Evolutionary conservation across 225 moss, liverwort and hornwort species (phyloP).

Genomic region (Anthoceros angustus): DNA sequence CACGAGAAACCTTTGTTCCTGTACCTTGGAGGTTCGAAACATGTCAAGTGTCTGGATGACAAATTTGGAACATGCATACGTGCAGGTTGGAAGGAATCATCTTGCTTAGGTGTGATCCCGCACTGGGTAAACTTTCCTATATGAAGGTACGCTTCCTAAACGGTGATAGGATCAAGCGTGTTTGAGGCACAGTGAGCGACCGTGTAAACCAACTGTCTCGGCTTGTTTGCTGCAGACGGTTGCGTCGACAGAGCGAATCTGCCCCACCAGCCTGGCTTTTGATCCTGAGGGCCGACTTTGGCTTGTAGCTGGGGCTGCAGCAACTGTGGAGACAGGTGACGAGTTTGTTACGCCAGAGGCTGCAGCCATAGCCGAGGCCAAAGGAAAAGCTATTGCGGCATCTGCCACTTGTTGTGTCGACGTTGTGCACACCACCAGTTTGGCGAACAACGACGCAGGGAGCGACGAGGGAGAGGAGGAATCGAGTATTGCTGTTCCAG

Average conservation of each 20-base stretch:
- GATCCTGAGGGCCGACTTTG: slow-evolving; percentile 52
- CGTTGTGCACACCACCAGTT: slow-evolving; percentile 6
- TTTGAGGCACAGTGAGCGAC: slow-evolving; percentile 4
- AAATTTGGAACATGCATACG: neutral
- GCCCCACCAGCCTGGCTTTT: slow-evolving; percentile 62
- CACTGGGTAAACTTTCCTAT: slow-evolving; percentile 36
- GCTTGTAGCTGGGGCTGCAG: slow-evolving; percentile 82
- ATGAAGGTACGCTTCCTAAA: slow-evolving; percentile 38
- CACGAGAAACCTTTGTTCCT: neutral
- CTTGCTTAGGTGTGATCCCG: slow-evolving; percentile 46
- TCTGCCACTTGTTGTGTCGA: slow-evolving; percentile 48
- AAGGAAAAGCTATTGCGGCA: slow-evolving; percentile 43
- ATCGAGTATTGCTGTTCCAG: slow-evolving; percentile 18
- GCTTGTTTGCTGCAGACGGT: neutral
- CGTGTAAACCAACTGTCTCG: neutral
- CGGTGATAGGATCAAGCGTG: slow-evolving; percentile 4
- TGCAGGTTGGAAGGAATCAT: slow-evolving; percentile 78
- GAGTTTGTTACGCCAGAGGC: slow-evolving; percentile 62
- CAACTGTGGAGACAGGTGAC: slow-evolving; percentile 70
- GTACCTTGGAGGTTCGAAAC: neutral
- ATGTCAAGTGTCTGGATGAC: neutral
- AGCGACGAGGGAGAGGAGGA: slow-evolving; percentile 25
- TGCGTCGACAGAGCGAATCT: slow-evolving; percentile 22
- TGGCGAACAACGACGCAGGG: slow-evolving; percentile 14
- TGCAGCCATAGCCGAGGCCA: slow-evolving; percentile 53